phyloP scores from a whole-genome alignment of 1,284 basidiomycete genomes.

The Ustilago crameri region DNA sequence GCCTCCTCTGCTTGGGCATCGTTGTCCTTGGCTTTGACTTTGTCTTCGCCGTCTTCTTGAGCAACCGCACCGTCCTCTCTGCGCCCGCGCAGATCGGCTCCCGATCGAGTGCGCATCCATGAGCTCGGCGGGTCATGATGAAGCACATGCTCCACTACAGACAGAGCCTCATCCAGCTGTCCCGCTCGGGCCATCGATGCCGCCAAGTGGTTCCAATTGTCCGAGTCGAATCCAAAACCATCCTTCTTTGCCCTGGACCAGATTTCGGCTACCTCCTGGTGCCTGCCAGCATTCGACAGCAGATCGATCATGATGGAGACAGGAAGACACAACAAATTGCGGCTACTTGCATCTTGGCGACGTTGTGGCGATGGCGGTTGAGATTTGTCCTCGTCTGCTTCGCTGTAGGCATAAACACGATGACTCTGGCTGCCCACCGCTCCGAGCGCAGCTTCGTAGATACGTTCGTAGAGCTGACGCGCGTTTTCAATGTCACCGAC shows the following conservation, averaged over 20 bases:
- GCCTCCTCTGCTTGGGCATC: slow-evolving; percentile 6
- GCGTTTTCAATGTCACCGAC: slow-evolving; percentile 74
- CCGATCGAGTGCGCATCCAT: slow-evolving; percentile 12
- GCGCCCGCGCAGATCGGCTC: background rate
- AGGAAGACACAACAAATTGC: slow-evolving; percentile 79
- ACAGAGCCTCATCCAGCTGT: slow-evolving; percentile 82
- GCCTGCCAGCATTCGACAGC: slow-evolving; percentile 70
- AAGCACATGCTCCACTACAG: slow-evolving; percentile 82
- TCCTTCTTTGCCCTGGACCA: slow-evolving; percentile 77
- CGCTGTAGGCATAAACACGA: slow-evolving; percentile 37
- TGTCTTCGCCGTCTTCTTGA: background rate
- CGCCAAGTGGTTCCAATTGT: slow-evolving; percentile 91
- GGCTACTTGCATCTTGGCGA: slow-evolving; percentile 47
- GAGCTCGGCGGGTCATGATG: slow-evolving; percentile 30
- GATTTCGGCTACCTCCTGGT: slow-evolving; percentile 75
- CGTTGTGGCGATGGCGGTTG: background rate
- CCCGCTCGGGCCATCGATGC: slow-evolving; percentile 82
- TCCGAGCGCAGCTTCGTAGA: slow-evolving; percentile 73
- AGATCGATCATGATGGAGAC: slow-evolving; percentile 86
- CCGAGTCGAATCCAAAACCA: slow-evolving; percentile 86
- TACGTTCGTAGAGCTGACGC: slow-evolving; percentile 77
- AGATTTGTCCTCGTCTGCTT: background rate
- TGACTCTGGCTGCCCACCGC: slow-evolving; percentile 33
- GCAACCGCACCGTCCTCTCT: background rate
- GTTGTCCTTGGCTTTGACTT: background rate